Evolutionary conservation across 495 filamentous ascomycete genomes (phyloP).

Genomic region (Aspergillus sclerotiicarbonarius): DNA sequence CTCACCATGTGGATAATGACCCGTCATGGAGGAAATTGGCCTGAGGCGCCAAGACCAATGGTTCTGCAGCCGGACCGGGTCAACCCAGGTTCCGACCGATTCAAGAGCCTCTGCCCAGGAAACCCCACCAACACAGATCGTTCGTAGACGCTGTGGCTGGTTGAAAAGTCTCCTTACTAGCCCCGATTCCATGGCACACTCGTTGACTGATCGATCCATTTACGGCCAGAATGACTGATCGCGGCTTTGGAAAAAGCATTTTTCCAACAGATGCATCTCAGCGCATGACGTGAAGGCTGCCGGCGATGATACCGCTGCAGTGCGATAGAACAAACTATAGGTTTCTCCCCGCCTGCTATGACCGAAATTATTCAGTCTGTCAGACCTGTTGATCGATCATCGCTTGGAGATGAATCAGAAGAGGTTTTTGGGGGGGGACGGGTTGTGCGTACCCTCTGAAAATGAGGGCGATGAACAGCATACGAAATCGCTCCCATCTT

Average conservation of each 20-base stretch:
- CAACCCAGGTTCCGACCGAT: constrained; percentile 2
- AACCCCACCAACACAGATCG: constrained; percentile 1
- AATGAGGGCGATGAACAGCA: not conserved
- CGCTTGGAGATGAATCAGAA: not conserved
- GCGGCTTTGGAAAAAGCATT: not conserved
- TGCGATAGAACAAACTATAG: not conserved
- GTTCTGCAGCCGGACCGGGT: constrained; percentile 13
- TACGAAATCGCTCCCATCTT: too few relatives aligned
- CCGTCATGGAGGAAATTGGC: not conserved
- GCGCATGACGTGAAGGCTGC: not conserved
- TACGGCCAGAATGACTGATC: constrained; percentile 3
- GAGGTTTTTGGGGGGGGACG: not conserved
- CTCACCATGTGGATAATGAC: not conserved
- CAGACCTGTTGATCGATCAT: not conserved
- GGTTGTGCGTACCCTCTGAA: not conserved
- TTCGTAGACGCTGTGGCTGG: not conserved
- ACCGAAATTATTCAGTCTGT: not conserved
- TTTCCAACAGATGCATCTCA: not conserved
- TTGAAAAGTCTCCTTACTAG: not conserved
- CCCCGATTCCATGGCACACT: not conserved
- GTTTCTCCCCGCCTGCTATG: not conserved
- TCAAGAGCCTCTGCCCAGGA: constrained; percentile 1
- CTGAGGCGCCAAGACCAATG: constrained; percentile 6
- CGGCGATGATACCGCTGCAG: not conserved
- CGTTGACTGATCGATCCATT: not conserved